A percentile compares a stretch with the other conserved stretches of the same genome.
Evolutionary conservation across 345 rosid species (phyloP).

Genomic region (Gossypium bickii): DNA sequence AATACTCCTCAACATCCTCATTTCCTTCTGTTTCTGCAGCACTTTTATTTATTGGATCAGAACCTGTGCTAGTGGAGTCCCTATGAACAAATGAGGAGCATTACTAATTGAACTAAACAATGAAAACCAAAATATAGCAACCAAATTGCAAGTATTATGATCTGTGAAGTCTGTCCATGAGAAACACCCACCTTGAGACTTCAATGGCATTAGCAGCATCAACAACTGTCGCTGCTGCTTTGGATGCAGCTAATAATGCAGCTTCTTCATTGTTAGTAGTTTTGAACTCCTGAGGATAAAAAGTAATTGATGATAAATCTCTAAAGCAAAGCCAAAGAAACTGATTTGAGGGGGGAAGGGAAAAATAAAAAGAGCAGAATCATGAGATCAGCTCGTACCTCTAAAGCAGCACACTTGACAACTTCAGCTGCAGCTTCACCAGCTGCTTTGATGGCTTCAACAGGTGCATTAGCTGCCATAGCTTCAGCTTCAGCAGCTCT

Average conservation of each 20-base stretch:
- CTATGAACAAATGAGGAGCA: slow-evolving; percentile 38
- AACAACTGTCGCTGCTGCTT: slow-evolving; percentile 84
- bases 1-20: slow-evolving; percentile 60
- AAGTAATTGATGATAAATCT: background rate
- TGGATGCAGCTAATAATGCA: slow-evolving; percentile 83
- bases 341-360: background rate
- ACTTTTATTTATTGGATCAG: slow-evolving; percentile 36
- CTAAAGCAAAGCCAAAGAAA: background rate
- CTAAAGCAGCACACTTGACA: slow-evolving; percentile 86
- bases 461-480: slow-evolving; percentile 74
- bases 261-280: slow-evolving; percentile 72
- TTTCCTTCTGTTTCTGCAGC: slow-evolving; percentile 32
- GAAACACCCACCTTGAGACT: slow-evolving; percentile 64
- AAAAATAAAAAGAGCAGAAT: slow-evolving; percentile 2
- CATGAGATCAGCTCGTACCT: slow-evolving; percentile 38
- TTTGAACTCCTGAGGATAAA: slow-evolving; percentile 52
- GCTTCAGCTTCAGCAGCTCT: slow-evolving; percentile 98
- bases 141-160: slow-evolving; percentile 8
- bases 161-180: background rate
- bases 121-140: slow-evolving; percentile 19
- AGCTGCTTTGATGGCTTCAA: slow-evolving; percentile 87
- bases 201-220: slow-evolving; percentile 83
- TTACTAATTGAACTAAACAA: slow-evolving; percentile 21
- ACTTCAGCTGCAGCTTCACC: slow-evolving; percentile 95
- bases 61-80: slow-evolving; percentile 29